Base-by-base conservation (phyloP, 75 land plant species). In the Pinus albicaulis region DNA sequence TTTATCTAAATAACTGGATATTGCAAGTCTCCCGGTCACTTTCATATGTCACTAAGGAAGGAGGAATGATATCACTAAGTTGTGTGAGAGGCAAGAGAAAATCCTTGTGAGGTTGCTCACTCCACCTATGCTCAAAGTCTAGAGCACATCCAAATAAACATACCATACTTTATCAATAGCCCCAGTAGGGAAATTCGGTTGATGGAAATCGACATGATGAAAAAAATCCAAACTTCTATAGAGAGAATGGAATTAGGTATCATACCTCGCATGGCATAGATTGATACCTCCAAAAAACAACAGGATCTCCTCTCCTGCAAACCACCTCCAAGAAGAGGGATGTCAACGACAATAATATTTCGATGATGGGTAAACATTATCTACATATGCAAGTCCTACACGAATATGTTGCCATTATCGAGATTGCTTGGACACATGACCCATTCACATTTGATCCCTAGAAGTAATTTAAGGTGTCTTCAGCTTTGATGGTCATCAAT, bases 261-360 rank as follows among this genome's bases (percentile, higher is more conserved):
- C 98, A 76, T 92, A 95, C 34, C 98, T 81, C 10, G 95, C 98
- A 84, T 92, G 92, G 69, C 98, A 95, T 15, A 92, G 92, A 78
- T 95, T 95, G 73, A 95, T 89, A 0, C 98, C 98, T 3, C 98
- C 95, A 60, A 95, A 86, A 59, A 92, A 92, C 76, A 95, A 92
- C 68, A 95, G 83, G 73, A 95, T 84, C 95, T 85, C 63, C 98
- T 79, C 71, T 76, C 77, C 10, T 81, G 63, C 16, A 24, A 55
- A 19, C 82, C 69, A 62, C 59, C 76, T 57, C 38, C 79, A 4
- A 94, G 94, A 75, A 93, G 69, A 38, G 85, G 89, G 52, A 82
- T 82, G 71, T 95, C 96, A 72, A 95, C 96, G 23, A 91, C 88
- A 24, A 95, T 82, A 76, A 86, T 84, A 82, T 95, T 95, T 86